Base-by-base conservation (phyloP, 2,329 filamentous ascomycete species). In the Paraconiothyrium sp. region DNA sequence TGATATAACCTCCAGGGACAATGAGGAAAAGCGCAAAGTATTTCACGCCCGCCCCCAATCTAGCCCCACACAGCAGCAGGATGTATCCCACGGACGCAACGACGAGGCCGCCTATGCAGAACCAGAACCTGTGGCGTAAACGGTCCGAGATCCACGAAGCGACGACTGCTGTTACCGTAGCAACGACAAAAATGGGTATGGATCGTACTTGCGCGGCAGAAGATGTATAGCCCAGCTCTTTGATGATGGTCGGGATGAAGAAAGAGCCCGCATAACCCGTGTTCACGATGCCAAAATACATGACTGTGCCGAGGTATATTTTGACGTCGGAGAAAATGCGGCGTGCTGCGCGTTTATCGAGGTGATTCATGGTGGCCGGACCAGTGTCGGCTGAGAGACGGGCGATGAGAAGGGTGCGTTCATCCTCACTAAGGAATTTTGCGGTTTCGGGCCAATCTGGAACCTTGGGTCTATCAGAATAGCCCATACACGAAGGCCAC, bases 21-120 rank as follows among this genome's bases (percentile, higher is more conserved):
- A 88, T 76, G 47, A 87, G 79, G 71, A 85, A 88, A 48, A 87
- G 75, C 10, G 85, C 85, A 54, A 85, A 83, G 74, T 88, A 88
- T 54, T 82, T 81, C 0, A 80, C 81, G 9, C 79, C 80, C 3
- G 82, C 76, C 0, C 82, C 76, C 20, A 86, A 74, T 8, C 75
- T 68, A 7, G 72, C 61, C 61, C 84, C 84, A 60, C 77, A 77
- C 11, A 88, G 78, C 10, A 88, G 79, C 60, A 88, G 81, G 57
- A 82, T 79, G 69, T 86, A 88, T 7, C 86, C 86, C n/a, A 85
- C 71, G 0, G 82, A 84, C 6, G 83, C 79, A 44, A 87, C 71
- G 22, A 78, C 60, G 27, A 83, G 78, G 2, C 85, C 84, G 4
- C 78, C 59, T 16, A 88, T 79, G 27, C 82, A 82, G 74, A 88